Evolutionary conservation across 2,329 filamentous ascomycete species (phyloP).

Genomic region (Epicoccum nigrum): DNA sequence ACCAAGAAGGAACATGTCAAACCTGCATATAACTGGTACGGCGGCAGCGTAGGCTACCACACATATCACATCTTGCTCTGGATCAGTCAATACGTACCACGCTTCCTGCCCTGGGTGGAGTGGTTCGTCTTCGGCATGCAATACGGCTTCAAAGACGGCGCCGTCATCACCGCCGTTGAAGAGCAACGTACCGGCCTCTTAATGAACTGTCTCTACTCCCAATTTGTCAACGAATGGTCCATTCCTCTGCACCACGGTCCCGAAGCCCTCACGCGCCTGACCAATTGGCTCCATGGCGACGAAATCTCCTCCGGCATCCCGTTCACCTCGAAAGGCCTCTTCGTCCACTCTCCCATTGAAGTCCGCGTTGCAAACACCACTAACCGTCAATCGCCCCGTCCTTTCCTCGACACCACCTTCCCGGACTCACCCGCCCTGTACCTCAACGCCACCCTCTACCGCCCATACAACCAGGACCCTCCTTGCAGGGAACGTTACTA

Average conservation of each 20-base stretch:
- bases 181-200: conserved; percentile 79
- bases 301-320: conserved; percentile 74
- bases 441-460: conserved; percentile 87
- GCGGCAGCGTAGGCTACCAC: conserved; percentile 80
- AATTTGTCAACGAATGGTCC: conserved; percentile 98
- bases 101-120: conserved; percentile 84
- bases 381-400: conserved; percentile 55
- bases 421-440: conserved; percentile 77
- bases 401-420: conserved; percentile 75
- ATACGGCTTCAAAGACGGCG: conserved; percentile 82
- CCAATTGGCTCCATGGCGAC: conserved; percentile 84
- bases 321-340: conserved; percentile 77
- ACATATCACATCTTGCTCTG: conserved; percentile 92
- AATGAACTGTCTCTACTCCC: conserved; percentile 98
- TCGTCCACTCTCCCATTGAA: conserved; percentile 88
- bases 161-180: conserved; percentile 75
- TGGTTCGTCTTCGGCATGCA: conserved; percentile 98
- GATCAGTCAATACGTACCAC: conserved; percentile 76
- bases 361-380: conserved; percentile 82
- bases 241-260: conserved; percentile 84
- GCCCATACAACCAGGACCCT: conserved; percentile 78
- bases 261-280: conserved; percentile 81
- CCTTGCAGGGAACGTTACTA: conserved; percentile 81
- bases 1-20: conserved; percentile 66
- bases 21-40: conserved; percentile 77